These are phyloP conservation scores for Sporothrix dimorphospora DNA, from an alignment of 2,329 filamentous ascomycete genomes.

Conservation along the genomic window DNA sequence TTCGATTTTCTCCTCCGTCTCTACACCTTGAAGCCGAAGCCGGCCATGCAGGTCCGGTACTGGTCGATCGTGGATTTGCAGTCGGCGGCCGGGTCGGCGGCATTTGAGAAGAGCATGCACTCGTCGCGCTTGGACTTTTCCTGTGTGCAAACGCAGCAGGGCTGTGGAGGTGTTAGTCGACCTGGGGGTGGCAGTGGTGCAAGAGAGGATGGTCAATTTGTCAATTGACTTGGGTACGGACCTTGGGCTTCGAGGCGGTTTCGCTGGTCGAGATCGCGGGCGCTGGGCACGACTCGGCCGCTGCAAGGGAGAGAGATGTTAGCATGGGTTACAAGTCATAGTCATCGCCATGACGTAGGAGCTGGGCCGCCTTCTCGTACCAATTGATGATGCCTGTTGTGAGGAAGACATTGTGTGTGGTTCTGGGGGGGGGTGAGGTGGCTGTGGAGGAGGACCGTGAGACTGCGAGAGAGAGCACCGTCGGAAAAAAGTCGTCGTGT, in stretches of 20 bases:
- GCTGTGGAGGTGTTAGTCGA: constrained; percentile 55
- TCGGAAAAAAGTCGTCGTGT: neutral
- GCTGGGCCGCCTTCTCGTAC: constrained; percentile 35
- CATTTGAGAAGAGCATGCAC: constrained; percentile 96
- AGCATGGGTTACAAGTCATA: neutral
- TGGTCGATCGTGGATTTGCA: constrained; percentile 81
- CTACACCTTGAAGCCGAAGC: constrained; percentile 81
- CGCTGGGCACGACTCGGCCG: constrained; percentile 25
- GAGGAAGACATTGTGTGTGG: constrained; percentile 38
- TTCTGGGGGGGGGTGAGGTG: neutral
- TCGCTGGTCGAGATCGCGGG: constrained; percentile 39
- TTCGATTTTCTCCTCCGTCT: neutral
- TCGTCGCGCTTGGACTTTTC: constrained; percentile 93
- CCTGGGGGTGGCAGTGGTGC: neutral
- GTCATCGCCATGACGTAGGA: constrained; percentile 15
- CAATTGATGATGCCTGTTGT: constrained; percentile 36
- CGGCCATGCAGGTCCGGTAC: constrained; percentile 90
- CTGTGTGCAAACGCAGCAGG: constrained; percentile 96
- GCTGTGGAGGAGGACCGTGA: neutral
- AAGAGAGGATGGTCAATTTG: neutral
- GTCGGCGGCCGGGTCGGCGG: constrained; percentile 78
- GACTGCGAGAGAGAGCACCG: neutral
- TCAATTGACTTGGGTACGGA: constrained; percentile 33
- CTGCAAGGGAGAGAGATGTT: neutral
- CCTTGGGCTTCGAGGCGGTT: constrained; percentile 49